Evolutionary conservation across 768 basidiomycete species (phyloP), one percentile per base, ranked within the genome.

Genomic region (Sistotremastrum suecicum): DNA sequence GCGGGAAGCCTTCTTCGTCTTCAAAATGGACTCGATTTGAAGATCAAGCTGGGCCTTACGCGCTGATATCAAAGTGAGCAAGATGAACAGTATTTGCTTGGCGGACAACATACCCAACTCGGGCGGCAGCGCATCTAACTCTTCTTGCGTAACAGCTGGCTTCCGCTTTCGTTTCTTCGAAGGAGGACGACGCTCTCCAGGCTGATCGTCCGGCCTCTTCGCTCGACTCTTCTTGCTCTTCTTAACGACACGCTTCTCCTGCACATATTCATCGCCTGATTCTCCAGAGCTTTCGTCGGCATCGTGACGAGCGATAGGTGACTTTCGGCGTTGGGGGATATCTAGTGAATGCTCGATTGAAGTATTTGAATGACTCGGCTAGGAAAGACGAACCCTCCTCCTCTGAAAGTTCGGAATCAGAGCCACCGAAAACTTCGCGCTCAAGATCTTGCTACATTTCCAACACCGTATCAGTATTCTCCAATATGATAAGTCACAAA

Each of bases 21-120:
- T 89, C 12, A 92, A 70, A 45, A 91, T 90, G 11, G 81, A 83
- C 48, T 94, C 88, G 48, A 98, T 76, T 54, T 79, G 72, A 71
- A 81, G 82, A 55, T 90, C 84, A 34, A 95, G 67, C 1, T 78
- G 77, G 38, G 78, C 62, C 64, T 85, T 85, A 51, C 69, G 79
- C 7, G 79, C 91, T 95, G 60, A 10, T 42, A 31, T 41, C 41
- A 42, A 36, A 43, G 31, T 38, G 37, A 40, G 35, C 3, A 9
- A 10, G 39, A 12, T 7, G 30, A 34, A 7, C 20, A 43, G 11
- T 12, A 39, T 6, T n/a, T 30, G 11, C 6, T 12, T 12, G 32
- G 40, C 42, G 35, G 39, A 37, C 0, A 37, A 61, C 61, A 44
- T 48, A 84, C 88, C 85, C 66, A 86, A 77, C 45, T 88, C 83